phyloP scores from a whole-genome alignment of 345 rosid species.

The Zanthoxylum bungeanum region DNA sequence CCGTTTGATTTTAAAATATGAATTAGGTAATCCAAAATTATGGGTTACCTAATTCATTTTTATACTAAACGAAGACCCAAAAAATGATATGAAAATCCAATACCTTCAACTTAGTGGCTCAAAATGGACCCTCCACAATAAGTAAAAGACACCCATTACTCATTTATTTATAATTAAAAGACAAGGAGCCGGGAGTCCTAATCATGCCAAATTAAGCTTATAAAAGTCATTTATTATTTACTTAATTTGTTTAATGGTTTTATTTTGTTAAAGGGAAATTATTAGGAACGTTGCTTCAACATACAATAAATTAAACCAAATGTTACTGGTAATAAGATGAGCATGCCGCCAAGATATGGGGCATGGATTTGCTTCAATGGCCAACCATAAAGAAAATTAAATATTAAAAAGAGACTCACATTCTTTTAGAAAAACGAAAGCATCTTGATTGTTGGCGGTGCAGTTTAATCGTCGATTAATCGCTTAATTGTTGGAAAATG shows the following conservation, averaged over 20 bases:
- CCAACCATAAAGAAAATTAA: too few species aligned
- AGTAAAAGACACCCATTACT: background rate
- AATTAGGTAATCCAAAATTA: too few species aligned
- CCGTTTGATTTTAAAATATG: too few species aligned
- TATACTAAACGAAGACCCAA: background rate
- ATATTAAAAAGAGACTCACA: too few species aligned
- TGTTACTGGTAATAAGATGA: background rate
- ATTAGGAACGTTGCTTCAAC: background rate
- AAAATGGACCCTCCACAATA: conserved; percentile 12
- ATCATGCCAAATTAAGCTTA: background rate
- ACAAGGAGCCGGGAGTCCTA: background rate
- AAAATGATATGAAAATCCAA: background rate
- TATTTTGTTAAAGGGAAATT: background rate
- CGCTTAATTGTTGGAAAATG: too few species aligned
- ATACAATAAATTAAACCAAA: background rate
- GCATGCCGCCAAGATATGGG: too few species aligned
- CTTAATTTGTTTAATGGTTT: too few species aligned
- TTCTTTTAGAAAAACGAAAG: too few species aligned
- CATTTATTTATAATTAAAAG: background rate
- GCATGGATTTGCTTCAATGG: too few species aligned
- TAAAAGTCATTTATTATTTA: too few species aligned
- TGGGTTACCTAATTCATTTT: background rate
- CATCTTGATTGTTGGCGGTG: too few species aligned
- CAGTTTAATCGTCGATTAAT: too few species aligned
- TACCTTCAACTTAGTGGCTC: background rate